A percentile compares a stretch with the other conserved stretches of the same genome.
Evolutionary conservation across 352 stramenopile species (phyloP).

Genomic region (Nothophytophthora sp.): DNA sequence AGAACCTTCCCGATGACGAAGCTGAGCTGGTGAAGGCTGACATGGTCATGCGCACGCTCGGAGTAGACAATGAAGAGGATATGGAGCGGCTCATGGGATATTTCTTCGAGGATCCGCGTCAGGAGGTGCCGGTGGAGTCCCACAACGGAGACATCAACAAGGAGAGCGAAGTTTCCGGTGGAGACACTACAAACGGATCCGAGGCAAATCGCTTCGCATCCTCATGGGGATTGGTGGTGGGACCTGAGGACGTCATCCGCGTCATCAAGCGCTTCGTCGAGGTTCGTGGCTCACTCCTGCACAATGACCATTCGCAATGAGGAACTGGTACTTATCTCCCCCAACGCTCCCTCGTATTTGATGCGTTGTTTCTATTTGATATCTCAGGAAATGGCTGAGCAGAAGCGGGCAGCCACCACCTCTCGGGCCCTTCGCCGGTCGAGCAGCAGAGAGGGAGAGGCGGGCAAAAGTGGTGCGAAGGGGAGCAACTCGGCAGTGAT

Average conservation of each 20-base stretch:
- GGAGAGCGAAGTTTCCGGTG: constrained; percentile 1
- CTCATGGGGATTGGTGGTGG: constrained; percentile 68
- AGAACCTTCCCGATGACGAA: constrained; percentile 70
- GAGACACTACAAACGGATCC: constrained; percentile 10
- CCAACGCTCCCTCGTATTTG: not conserved
- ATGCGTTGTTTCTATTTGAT: constrained; percentile 1
- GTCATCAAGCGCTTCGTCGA: constrained; percentile 90
- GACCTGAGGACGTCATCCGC: constrained; percentile 85
- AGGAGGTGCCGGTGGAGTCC: constrained; percentile 48
- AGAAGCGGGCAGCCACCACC: constrained; percentile 61
- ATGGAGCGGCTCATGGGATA: constrained; percentile 82
- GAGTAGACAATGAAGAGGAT: constrained; percentile 85
- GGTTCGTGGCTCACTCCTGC: constrained; percentile 27
- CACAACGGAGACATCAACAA: constrained; percentile 18
- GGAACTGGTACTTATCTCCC: no score
- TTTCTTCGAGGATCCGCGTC: constrained; percentile 74
- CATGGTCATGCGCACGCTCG: constrained; percentile 86
- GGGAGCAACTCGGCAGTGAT: constrained; percentile 22
- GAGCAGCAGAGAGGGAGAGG: constrained; percentile 16
- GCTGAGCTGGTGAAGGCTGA: constrained; percentile 87
- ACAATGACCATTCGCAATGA: no score
- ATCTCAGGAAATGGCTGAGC: constrained; percentile 60
- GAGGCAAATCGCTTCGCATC: not conserved
- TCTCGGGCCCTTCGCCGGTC: constrained; percentile 45
- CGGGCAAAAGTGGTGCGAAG: constrained; percentile 21